These are phyloP conservation scores for Fusarium xyrophilum DNA, from an alignment of 2,329 filamentous ascomycete genomes.

Conservation along the genomic window DNA sequence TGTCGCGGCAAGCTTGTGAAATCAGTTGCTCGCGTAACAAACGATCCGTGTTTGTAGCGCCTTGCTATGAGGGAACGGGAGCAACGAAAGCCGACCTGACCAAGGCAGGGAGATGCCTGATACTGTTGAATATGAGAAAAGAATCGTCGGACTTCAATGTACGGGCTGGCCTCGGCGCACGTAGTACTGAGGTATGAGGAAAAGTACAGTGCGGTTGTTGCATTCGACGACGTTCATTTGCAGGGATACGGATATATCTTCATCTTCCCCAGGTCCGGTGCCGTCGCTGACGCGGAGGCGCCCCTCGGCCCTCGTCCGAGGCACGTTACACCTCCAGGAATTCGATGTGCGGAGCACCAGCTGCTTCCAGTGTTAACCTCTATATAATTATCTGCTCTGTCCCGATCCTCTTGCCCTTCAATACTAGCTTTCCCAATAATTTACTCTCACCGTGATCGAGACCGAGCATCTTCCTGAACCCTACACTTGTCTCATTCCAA, in stretches of 20 bases:
- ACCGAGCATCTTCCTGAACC: neutral
- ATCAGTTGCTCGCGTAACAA: neutral
- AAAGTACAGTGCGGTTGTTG: conserved; percentile 8
- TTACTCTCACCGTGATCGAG: neutral
- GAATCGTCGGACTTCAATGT: conserved; percentile 13
- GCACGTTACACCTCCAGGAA: conserved; percentile 29
- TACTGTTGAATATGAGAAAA: neutral
- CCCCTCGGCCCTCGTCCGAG: conserved; percentile 38
- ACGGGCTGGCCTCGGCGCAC: conserved; percentile 18
- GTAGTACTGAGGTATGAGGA: neutral
- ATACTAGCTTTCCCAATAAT: neutral
- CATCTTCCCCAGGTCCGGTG: conserved; percentile 39
- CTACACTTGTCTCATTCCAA: neutral
- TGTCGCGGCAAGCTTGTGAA: neutral
- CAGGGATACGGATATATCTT: conserved; percentile 18
- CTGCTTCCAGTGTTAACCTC: conserved; percentile 17
- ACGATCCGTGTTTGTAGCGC: neutral
- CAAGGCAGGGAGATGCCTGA: neutral
- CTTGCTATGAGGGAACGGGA: neutral
- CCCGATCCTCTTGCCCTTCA: neutral
- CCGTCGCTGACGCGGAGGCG: conserved; percentile 23
- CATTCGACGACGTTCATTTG: conserved; percentile 13
- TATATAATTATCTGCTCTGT: conserved; percentile 25
- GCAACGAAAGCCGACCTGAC: neutral
- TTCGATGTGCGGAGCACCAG: conserved; percentile 29